These are phyloP conservation scores for Xylariaceae sp. DNA, from an alignment of 2,329 filamentous ascomycete species.

Conservation along the genomic window DNA sequence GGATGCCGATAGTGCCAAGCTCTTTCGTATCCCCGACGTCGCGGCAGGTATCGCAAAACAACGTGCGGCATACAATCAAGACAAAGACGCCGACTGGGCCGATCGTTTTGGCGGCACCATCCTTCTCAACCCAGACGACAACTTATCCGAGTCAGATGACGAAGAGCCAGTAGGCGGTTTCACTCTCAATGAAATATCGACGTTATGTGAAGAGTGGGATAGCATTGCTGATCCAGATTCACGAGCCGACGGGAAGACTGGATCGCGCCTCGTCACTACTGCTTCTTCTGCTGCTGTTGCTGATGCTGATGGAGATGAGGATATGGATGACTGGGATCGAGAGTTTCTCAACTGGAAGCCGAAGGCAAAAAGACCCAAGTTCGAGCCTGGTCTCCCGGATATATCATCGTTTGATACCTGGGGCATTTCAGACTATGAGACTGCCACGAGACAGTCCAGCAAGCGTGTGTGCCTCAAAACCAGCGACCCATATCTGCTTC, in stretches of 20 bases:
- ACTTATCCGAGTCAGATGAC: conserved; percentile 41
- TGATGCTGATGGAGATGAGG: conserved; percentile 39
- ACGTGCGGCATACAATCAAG: conserved; percentile 39
- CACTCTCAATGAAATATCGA: conserved; percentile 72
- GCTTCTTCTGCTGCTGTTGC: no score
- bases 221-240: conserved; percentile 36
- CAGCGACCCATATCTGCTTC: conserved; percentile 79
- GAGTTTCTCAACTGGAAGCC: conserved; percentile 50
- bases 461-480: conserved; percentile 79
- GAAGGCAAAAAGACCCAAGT: conserved; percentile 62
- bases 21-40: conserved; percentile 69
- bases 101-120: conserved; percentile 41
- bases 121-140: conserved; percentile 37
- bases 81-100: conserved; percentile 42
- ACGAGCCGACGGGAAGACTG: conserved; percentile 9
- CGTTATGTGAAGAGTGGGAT: conserved; percentile 85
- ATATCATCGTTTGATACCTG: conserved; percentile 59
- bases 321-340: conserved; percentile 59
- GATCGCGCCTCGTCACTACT: conserved; percentile 16
- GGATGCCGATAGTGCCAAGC: conserved; percentile 77
- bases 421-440: conserved; percentile 75
- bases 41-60: conserved; percentile 49
- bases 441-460: conserved; percentile 64
- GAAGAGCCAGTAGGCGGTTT: conserved; percentile 62
- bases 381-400: conserved; percentile 54